A percentile compares a stretch with the other conserved stretches of the same genome.
These are phyloP conservation scores for Dothistroma pini DNA, from an alignment of 2,329 filamentous ascomycete species.

Conservation along the genomic window DNA sequence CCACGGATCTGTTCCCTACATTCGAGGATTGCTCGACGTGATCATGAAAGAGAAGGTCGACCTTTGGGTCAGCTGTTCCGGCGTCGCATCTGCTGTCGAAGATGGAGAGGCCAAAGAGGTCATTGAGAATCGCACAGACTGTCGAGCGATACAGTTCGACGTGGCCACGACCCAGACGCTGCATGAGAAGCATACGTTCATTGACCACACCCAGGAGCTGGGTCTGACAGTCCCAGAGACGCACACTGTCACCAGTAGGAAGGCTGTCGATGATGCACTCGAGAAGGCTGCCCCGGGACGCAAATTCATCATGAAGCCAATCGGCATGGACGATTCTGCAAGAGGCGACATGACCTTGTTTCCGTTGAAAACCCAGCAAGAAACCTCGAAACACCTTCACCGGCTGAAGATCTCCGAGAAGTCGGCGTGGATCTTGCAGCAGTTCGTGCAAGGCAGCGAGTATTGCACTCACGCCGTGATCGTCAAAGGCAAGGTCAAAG, in stretches of 20 bases:
- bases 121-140: constrained; percentile 55
- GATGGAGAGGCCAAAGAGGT: constrained; percentile 63
- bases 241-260: constrained; percentile 47
- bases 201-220: constrained; percentile 53
- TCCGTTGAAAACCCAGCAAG: constrained; percentile 50
- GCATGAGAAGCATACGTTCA: constrained; percentile 64
- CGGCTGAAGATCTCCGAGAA: constrained; percentile 53
- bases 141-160: constrained; percentile 63
- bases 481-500: constrained; percentile 60
- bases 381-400: constrained; percentile 55
- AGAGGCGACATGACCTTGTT: constrained; percentile 61
- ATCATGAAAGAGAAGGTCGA: constrained; percentile 60
- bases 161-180: constrained; percentile 54
- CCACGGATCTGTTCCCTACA: constrained; percentile 48
- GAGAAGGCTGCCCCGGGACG: constrained; percentile 27
- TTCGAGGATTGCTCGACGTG: constrained; percentile 55
- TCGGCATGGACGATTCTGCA: constrained; percentile 58
- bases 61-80: constrained; percentile 71
- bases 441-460: constrained; percentile 62
- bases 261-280: constrained; percentile 9
- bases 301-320: constrained; percentile 64
- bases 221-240: constrained; percentile 49
- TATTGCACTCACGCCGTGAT: constrained; percentile 70
- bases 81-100: constrained; percentile 61
- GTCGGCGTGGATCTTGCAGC: constrained; percentile 64